These are phyloP conservation scores for Halteria grandinella DNA, from an alignment of 73 alveolate genomes.

Conservation along the genomic window DNA sequence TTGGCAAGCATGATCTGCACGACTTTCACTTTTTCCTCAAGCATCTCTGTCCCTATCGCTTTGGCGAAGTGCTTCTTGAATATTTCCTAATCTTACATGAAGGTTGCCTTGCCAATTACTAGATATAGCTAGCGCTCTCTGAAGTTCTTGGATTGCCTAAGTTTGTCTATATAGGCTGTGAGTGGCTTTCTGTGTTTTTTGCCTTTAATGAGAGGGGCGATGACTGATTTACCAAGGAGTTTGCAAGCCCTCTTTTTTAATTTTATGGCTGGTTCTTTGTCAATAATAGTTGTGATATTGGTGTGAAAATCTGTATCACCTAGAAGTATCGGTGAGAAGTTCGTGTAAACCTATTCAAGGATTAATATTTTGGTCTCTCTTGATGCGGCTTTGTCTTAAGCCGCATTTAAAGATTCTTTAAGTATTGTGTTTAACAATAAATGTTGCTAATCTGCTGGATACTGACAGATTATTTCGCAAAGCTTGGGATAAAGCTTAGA, in stretches of 20 bases:
- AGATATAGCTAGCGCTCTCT: conserved; percentile 51
- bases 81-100: conserved; percentile 21
- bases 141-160: conserved; percentile 32
- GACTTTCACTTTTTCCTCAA: conserved; percentile 27
- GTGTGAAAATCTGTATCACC: conserved; percentile 30
- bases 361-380: conserved; percentile 7
- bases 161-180: conserved; percentile 15
- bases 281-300: background rate
- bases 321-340: conserved; percentile 17
- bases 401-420: background rate
- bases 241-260: conserved; percentile 37
- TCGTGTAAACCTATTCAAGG: background rate
- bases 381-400: background rate
- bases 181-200: conserved; percentile 14
- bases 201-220: conserved; percentile 37
- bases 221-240: conserved; percentile 17
- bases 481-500: conserved; percentile 14
- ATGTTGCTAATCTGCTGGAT: conserved; percentile 20
- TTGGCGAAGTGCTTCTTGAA: conserved; percentile 57
- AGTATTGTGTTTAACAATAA: conserved; percentile 7
- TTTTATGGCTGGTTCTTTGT: conserved; percentile 23
- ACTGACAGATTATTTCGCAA: conserved; percentile 23
- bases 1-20: conserved; percentile 35
- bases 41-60: conserved; percentile 42
- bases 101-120: conserved; percentile 23